A percentile compares a stretch with the other conserved stretches of the same genome.
These are phyloP conservation scores for Arabidopsis thaliana DNA, from an alignment of 345 rosid species.

Conservation along the genomic window TAIR10.1 NC_003076.8:5500001-5500500, in stretches of 20 bases:
- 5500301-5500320: constrained; percentile 84
- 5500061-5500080: constrained; percentile 73
- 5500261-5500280: constrained; percentile 93
- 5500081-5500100: constrained; percentile 78
- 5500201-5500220: constrained; percentile 59
- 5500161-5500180: constrained; percentile 73
- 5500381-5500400: constrained; percentile 27
- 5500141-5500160: constrained; percentile 63
- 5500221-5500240: constrained; percentile 71
- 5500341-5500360: constrained; percentile 43
- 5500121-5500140: constrained; percentile 75
- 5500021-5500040: constrained; percentile 76
- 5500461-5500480: constrained; percentile 51
- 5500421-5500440: constrained; percentile 57
- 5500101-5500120: constrained; percentile 78
- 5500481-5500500: constrained; percentile 66
- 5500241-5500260: constrained; percentile 83
- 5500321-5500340: constrained; percentile 67
- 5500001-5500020: constrained; percentile 79
- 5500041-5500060: constrained; percentile 74
- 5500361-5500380: constrained; percentile 48
- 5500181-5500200: constrained; percentile 81
- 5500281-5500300: constrained; percentile 93
- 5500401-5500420: constrained; percentile 51
- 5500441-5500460: constrained; percentile 45